A percentile compares a stretch with the other conserved stretches of the same genome.
Evolutionary conservation across 2,329 filamentous ascomycete genomes (phyloP).

Genomic region (Pseudodiploospora longispora): DNA sequence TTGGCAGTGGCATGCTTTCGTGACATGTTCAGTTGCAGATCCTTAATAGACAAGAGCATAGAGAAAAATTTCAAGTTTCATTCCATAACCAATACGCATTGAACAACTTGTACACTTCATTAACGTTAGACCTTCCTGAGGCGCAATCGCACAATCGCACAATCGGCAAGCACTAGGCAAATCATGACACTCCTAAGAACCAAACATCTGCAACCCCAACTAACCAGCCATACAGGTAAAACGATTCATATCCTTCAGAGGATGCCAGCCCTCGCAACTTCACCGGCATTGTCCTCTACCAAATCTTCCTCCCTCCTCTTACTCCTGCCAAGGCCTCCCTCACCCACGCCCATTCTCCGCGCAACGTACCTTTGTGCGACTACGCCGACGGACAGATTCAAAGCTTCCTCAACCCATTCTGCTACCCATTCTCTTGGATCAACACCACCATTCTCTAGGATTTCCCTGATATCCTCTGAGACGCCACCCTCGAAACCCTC

Average conservation of each 20-base stretch:
- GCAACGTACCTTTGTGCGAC: constrained; percentile 95
- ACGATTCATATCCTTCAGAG: constrained; percentile 24
- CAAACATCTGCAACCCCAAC: not conserved
- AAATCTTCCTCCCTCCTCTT: constrained; percentile 53
- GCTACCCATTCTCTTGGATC: constrained; percentile 96
- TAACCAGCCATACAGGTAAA: not conserved
- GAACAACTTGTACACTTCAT: constrained; percentile 1
- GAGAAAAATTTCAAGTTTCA: not conserved
- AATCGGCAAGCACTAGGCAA: not conserved
- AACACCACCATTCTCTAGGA: constrained; percentile 66
- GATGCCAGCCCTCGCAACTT: constrained; percentile 51
- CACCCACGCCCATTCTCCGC: constrained; percentile 88
- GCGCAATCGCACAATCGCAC: not conserved
- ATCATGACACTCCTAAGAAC: not conserved
- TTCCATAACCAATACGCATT: not conserved
- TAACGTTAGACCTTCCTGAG: constrained; percentile 2
- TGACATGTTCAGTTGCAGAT: not conserved
- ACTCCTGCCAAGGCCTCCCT: constrained; percentile 57
- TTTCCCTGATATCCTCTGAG: constrained; percentile 83
- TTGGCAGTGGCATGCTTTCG: not conserved
- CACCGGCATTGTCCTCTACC: constrained; percentile 47
- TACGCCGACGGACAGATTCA: constrained; percentile 70
- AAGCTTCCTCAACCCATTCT: constrained; percentile 89
- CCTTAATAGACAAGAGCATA: no score
- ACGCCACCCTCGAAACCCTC: constrained; percentile 29